Conservation (phyloP, 225 moss, liverwort and hornwort species). For the Physcomitrium patens region DNA sequence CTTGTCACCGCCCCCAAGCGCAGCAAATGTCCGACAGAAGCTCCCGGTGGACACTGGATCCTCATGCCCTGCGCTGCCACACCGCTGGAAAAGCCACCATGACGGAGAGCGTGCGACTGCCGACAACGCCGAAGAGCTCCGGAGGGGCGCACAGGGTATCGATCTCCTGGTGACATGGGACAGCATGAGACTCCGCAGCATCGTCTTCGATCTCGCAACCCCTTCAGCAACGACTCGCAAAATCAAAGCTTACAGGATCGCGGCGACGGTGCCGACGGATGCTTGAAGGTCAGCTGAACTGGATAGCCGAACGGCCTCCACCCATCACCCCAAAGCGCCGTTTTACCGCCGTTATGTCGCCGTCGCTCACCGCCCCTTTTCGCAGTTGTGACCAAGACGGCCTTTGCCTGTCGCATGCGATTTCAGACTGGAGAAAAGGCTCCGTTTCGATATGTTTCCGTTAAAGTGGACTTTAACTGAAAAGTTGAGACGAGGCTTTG, state of each 20-base stretch:
- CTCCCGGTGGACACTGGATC: not conserved
- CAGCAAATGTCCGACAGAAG: conserved; percentile 32
- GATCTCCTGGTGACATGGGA: conserved; percentile 27
- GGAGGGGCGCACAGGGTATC: not conserved
- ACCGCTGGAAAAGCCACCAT: not conserved
- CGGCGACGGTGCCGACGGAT: no score
- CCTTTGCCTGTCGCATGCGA: no score
- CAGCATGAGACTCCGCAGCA: conserved; percentile 42
- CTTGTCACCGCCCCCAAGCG: conserved; percentile 37
- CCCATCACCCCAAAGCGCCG: no score
- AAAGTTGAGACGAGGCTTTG: no score
- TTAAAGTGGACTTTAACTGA: no score
- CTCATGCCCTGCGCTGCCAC: not conserved
- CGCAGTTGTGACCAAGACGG: no score
- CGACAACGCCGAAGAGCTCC: conserved; percentile 8
- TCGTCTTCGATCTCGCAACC: not conserved
- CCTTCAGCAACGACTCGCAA: not conserved
- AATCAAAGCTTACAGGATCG: not conserved
- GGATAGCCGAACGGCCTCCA: no score
- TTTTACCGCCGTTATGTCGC: no score
- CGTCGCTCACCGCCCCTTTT: no score
- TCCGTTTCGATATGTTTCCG: no score
- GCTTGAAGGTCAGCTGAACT: no score
- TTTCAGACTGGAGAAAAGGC: no score
- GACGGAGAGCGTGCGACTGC: not conserved